Conservation (phyloP, 805 yeast genomes). For the Sugiyamaella boreocaroliniensis region DNA sequence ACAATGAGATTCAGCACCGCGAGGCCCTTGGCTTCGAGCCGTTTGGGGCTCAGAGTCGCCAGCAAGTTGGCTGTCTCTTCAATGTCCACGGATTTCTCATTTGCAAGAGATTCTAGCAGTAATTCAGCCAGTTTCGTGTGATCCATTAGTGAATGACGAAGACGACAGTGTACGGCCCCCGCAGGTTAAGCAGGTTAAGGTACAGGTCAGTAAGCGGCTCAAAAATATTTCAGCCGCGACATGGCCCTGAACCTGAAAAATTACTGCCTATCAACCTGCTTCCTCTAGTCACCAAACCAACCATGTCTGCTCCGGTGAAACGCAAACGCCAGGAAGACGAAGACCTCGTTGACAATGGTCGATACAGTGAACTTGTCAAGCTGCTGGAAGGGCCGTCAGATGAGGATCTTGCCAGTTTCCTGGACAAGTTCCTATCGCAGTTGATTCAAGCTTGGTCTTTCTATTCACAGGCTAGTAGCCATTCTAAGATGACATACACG, state of each 20-base stretch:
- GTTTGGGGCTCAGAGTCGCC: constrained; percentile 49
- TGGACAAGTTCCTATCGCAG: constrained; percentile 21
- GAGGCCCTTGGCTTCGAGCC: constrained; percentile 62
- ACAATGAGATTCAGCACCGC: constrained; percentile 64
- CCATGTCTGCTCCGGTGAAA: constrained; percentile 5
- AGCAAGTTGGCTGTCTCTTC: constrained; percentile 42
- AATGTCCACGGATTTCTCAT: constrained; percentile 49
- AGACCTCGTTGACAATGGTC: constrained; percentile 10
- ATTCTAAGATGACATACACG: constrained; percentile 25
- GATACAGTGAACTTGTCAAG: not conserved
- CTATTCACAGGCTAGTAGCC: constrained; percentile 31
- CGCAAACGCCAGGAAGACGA: constrained; percentile 12
- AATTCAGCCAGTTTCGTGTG: constrained; percentile 28
- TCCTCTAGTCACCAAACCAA: not conserved
- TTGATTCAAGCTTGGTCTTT: constrained; percentile 43
- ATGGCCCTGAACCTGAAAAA: not conserved
- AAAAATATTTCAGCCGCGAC: not conserved
- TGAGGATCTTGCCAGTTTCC: constrained; percentile 7
- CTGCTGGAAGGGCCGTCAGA: not conserved
- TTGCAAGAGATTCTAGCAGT: constrained; percentile 37
- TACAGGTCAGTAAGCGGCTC: too few relatives aligned
- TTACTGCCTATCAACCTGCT: too few relatives aligned
- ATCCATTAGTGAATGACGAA: not conserved
- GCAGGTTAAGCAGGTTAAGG: too few relatives aligned
- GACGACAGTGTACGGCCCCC: too few relatives aligned